phyloP scores from a whole-genome alignment of 306 rosid genomes.

The Dalbergia cochinchinensis region DNA sequence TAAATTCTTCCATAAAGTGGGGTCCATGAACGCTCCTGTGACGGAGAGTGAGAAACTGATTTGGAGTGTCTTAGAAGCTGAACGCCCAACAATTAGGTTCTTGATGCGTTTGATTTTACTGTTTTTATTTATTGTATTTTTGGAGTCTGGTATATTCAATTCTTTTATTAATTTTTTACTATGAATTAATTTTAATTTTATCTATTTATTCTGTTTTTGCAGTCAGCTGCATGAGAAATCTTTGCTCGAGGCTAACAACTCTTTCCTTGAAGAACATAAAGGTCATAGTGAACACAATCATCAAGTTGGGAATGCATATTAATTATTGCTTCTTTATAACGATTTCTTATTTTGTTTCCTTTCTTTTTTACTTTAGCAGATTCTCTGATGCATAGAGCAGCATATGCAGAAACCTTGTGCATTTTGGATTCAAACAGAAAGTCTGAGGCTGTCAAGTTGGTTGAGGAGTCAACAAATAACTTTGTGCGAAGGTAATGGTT shows the following conservation, averaged over 20 bases:
- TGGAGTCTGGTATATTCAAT: not conserved
- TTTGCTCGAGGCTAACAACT: conserved; percentile 75
- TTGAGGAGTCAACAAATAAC: conserved; percentile 79
- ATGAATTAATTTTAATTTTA: conserved; percentile 23
- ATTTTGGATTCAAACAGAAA: conserved; percentile 73
- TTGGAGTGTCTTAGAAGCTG: conserved; percentile 92
- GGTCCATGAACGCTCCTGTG: conserved; percentile 69
- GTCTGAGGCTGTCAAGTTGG: conserved; percentile 75
- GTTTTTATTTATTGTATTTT: not conserved
- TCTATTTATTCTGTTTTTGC: conserved; percentile 45
- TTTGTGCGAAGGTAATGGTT: conserved; percentile 63
- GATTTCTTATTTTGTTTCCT: conserved; percentile 18
- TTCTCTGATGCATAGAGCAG: conserved; percentile 93
- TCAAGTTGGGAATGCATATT: conserved; percentile 1
- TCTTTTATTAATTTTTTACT: conserved; percentile 23
- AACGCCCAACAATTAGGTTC: conserved; percentile 86
- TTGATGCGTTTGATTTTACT: conserved; percentile 20
- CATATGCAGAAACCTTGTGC: conserved; percentile 79
- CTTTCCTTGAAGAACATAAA: conserved; percentile 82
- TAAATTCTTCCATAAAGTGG: conserved; percentile 85
- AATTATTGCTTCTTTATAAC: conserved; percentile 32
- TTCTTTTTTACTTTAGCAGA: conserved; percentile 54
- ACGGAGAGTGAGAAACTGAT: conserved; percentile 83
- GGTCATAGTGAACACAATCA: conserved; percentile 53
- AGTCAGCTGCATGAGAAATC: conserved; percentile 86